A percentile compares a stretch with the other conserved stretches of the same genome.
phyloP scores from a whole-genome alignment of 176 grass and related monocot genomes.

The Echinochloa phyllopogon region DNA sequence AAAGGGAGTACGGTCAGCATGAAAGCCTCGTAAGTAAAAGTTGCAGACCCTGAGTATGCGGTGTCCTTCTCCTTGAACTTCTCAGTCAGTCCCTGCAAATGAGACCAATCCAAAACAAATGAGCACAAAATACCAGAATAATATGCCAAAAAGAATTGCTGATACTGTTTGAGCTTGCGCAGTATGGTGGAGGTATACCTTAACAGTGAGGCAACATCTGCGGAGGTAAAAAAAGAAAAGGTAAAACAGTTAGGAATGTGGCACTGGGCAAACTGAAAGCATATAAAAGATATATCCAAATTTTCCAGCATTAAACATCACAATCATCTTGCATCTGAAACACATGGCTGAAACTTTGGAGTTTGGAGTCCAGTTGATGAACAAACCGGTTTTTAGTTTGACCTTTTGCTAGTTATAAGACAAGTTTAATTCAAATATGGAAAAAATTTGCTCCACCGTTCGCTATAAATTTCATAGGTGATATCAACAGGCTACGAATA shows the following conservation, averaged over 20 bases:
- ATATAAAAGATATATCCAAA: neutral
- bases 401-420: neutral
- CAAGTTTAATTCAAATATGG: neutral
- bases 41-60: constrained; percentile 66
- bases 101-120: constrained; percentile 10
- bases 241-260: constrained; percentile 21
- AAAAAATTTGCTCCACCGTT: neutral
- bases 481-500: neutral
- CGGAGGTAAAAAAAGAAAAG: constrained; percentile 25
- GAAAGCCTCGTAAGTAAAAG: constrained; percentile 87
- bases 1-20: constrained; percentile 90
- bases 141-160: neutral
- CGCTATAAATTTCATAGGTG: neutral
- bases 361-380: neutral
- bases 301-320: neutral
- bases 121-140: neutral
- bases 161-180: neutral
- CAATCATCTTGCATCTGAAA: neutral
- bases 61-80: constrained; percentile 96
- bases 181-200: constrained; percentile 54
- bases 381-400: neutral
- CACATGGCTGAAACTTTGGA: neutral
- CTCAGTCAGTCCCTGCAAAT: constrained; percentile 86
- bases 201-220: constrained; percentile 98
- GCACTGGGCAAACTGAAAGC: neutral